Conservation (phyloP, 2,329 filamentous ascomycete genomes). For the Penicillium sp. region DNA sequence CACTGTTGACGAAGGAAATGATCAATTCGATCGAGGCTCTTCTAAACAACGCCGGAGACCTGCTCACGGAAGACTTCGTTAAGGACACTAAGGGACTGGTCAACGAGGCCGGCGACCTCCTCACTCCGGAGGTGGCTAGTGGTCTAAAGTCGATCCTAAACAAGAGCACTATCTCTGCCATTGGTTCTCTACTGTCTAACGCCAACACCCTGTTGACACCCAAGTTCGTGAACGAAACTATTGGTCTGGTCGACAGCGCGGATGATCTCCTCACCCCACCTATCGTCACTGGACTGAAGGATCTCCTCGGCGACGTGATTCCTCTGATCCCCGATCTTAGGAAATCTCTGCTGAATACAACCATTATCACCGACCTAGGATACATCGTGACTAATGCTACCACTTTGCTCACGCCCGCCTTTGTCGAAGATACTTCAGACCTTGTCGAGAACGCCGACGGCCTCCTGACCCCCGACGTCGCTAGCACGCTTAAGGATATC, state of each 20-base stretch:
- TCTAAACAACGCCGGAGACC: slow-evolving; percentile 13
- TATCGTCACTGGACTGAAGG: slow-evolving; percentile 20
- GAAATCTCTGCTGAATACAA: slow-evolving; percentile 24
- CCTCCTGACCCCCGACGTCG: slow-evolving; percentile 27
- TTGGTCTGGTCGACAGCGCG: slow-evolving; percentile 16
- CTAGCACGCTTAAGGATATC: slow-evolving; percentile 26
- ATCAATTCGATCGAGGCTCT: slow-evolving; percentile 14
- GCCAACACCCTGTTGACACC: slow-evolving; percentile 22
- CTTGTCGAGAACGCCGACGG: slow-evolving; percentile 30
- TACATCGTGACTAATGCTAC: slow-evolving; percentile 33
- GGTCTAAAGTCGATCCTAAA: slow-evolving; percentile 20
- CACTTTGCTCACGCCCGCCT: slow-evolving; percentile 28
- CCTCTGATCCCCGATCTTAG: slow-evolving; percentile 22
- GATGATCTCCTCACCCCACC: slow-evolving; percentile 19
- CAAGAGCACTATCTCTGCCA: slow-evolving; percentile 11
- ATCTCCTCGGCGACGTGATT: slow-evolving; percentile 19
- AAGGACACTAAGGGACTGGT: slow-evolving; percentile 21
- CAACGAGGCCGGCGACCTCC: slow-evolving; percentile 16
- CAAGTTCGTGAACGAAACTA: slow-evolving; percentile 22
- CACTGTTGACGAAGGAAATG: slow-evolving; percentile 14
- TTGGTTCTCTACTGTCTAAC: slow-evolving; percentile 17
- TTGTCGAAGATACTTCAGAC: slow-evolving; percentile 29
- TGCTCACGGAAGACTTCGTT: slow-evolving; percentile 20
- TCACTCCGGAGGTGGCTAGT: slow-evolving; percentile 17
- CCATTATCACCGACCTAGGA: slow-evolving; percentile 28